Percentiles rank a stretch among this genome's conserved stretches.
Conservation (phyloP, 2,329 filamentous ascomycete species). For the Xylariales sp. region DNA sequence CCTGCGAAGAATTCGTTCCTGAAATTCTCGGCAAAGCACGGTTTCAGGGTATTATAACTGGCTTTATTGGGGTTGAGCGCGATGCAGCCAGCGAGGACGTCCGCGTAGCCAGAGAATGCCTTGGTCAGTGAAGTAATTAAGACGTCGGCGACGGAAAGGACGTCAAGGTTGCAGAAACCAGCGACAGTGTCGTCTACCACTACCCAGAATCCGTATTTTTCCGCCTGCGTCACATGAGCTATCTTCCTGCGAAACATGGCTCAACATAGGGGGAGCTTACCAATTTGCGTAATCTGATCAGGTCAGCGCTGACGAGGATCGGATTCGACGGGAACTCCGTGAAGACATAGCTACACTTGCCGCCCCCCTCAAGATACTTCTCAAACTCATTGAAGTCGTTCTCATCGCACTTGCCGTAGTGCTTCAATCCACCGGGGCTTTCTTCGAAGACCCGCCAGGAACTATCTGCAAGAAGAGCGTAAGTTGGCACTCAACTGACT, state of each 20-base stretch:
- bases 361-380: slow-evolving; percentile 35
- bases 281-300: slow-evolving; percentile 32
- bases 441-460: slow-evolving; percentile 45
- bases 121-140: slow-evolving; percentile 47
- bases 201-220: slow-evolving; percentile 40
- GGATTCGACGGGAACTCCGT: slow-evolving; percentile 48
- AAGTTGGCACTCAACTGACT: no score
- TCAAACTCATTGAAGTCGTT: slow-evolving; percentile 40
- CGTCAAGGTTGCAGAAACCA: slow-evolving; percentile 45
- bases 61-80: slow-evolving; percentile 17
- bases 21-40: slow-evolving; percentile 23
- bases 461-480: slow-evolving; percentile 30
- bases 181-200: slow-evolving; percentile 45
- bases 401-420: slow-evolving; percentile 40
- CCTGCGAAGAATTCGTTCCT: slow-evolving; percentile 41
- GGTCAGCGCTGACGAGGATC: slow-evolving; percentile 35
- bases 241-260: neutral
- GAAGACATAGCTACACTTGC: slow-evolving; percentile 40
- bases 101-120: slow-evolving; percentile 50
- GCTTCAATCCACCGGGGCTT: slow-evolving; percentile 37
- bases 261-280: slow-evolving; percentile 29
- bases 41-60: slow-evolving; percentile 15
- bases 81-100: slow-evolving; percentile 27
- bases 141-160: slow-evolving; percentile 44
- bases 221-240: slow-evolving; percentile 20